Base-by-base conservation (phyloP, 1,284 basidiomycete species). In the Ganoderma lingzhi region DNA sequence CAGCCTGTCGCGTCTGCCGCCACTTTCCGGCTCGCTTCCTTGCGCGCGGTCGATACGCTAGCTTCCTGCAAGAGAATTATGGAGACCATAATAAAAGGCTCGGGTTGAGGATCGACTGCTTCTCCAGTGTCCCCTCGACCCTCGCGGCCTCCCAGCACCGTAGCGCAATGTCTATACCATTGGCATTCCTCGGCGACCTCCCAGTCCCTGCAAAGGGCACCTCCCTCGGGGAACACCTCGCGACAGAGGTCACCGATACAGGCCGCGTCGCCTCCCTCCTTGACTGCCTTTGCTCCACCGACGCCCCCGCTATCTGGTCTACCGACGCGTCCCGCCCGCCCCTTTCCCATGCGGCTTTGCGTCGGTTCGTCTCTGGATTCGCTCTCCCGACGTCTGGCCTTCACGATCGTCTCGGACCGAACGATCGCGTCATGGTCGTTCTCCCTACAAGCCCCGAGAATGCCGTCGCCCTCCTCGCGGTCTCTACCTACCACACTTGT, bases 401-500 rank as follows among this genome's bases (percentile, higher is more conserved):
- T 23, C 72, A 70, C 30, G 63, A 62, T 9, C 48, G 32, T 4
- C 61, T 71, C 6, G 68, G 65, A 0, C 72, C 72, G 48, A 73
- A 73, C 37, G 72, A 73, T 61, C 65, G 72, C 15, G 67, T 73
- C 61, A 70, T 73, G 67, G 72, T 73, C 56, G 70, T 70, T 5
- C 72, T 73, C 44, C 72, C 72, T 12, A 73, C 72, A 0, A 73
- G 72, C 41, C 70, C 72, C 42, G 72, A 73, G 65, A 73, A 73
- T 30, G 72, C 72, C 1, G 70, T 73, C 39, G 72, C 72, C 28
- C 70, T 73, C 53, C 66, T 73, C 61, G 64, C 72, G 15, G 64
- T 73, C 42, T 70, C 72, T 15, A 56, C 62, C 45, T 73, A 71
- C 62, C 69, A 73, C 48, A 71, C 72, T 10, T 73, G 72, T 48